phyloP scores from a whole-genome alignment of 2,329 filamentous ascomycete genomes.

The Pseudopithomyces maydicus region DNA sequence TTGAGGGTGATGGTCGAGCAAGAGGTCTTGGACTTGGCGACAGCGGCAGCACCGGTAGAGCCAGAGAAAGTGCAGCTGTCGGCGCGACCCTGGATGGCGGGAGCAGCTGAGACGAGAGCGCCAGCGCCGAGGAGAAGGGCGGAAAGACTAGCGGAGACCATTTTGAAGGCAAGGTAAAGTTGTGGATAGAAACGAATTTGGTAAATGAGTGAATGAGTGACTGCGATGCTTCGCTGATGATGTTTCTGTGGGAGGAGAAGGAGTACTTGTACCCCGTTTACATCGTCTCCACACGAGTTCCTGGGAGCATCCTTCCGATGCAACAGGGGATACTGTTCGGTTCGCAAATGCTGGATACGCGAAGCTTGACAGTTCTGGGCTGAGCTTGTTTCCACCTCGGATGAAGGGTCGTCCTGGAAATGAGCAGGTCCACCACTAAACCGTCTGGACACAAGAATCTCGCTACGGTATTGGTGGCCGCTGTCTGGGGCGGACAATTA shows the following conservation, averaged over 20 bases:
- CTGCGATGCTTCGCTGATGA: conserved; percentile 9
- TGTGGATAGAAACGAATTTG: conserved; percentile 17
- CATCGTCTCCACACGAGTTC: background rate
- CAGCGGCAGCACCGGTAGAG: conserved; percentile 53
- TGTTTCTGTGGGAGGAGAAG: background rate
- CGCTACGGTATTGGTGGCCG: background rate
- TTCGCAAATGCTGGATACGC: conserved; percentile 2
- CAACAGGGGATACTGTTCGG: background rate
- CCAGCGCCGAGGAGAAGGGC: conserved; percentile 26
- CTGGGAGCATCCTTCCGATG: background rate
- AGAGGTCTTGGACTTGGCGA: conserved; percentile 54
- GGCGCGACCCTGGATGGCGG: conserved; percentile 26
- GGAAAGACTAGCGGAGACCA: conserved; percentile 14
- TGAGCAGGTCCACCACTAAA: conserved; percentile 17
- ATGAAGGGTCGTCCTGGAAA: conserved; percentile 27
- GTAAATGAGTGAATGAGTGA: conserved; percentile 17
- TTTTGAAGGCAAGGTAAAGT: conserved; percentile 7
- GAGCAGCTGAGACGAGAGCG: conserved; percentile 36
- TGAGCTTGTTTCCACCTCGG: conserved; percentile 27
- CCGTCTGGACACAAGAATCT: background rate
- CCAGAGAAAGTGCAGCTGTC: conserved; percentile 58
- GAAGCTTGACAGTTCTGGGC: conserved; percentile 34
- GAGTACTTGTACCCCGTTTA: conserved; percentile 1
- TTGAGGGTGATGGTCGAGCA: conserved; percentile 62
- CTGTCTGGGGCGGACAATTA: background rate